Percentiles rank a stretch among this genome's conserved stretches.
These are phyloP conservation scores for Aspergillus kassunensis DNA, from an alignment of 495 filamentous ascomycete genomes.

Conservation along the genomic window DNA sequence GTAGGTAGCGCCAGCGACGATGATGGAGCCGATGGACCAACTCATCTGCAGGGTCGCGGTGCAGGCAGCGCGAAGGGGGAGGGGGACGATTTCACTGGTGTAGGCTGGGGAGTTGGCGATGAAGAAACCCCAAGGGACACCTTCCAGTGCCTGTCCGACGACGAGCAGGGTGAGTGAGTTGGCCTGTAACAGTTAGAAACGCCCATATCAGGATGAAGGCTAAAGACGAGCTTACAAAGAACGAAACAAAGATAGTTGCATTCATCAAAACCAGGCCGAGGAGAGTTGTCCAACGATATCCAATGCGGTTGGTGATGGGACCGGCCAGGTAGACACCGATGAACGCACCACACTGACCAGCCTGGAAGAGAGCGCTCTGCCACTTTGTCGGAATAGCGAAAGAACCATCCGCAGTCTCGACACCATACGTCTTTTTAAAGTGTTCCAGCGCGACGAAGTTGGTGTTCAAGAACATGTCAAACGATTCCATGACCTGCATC, in stretches of 20 bases:
- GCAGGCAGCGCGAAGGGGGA: conserved; percentile 58
- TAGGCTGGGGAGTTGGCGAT: conserved; percentile 69
- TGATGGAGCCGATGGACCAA: conserved; percentile 69
- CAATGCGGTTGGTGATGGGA: conserved; percentile 58
- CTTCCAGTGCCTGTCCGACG: conserved; percentile 63
- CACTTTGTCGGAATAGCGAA: conserved; percentile 28
- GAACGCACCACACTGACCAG: conserved; percentile 53
- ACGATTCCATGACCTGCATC: conserved; percentile 32
- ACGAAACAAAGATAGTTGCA: conserved; percentile 60
- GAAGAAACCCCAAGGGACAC: conserved; percentile 71
- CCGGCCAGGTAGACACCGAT: conserved; percentile 65
- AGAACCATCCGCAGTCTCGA: background rate
- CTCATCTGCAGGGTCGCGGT: conserved; percentile 70
- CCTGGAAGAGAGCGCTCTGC: conserved; percentile 36
- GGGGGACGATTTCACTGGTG: conserved; percentile 65
- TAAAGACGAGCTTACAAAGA: no score
- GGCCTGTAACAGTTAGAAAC: conserved; percentile 22
- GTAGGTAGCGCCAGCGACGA: conserved; percentile 62
- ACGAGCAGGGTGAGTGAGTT: conserved; percentile 49
- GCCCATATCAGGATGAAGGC: conserved; percentile 43
- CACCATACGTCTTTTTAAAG: conserved; percentile 28
- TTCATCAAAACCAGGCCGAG: conserved; percentile 54
- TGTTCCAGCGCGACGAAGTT: conserved; percentile 31
- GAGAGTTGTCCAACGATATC: conserved; percentile 63
- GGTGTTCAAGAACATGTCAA: conserved; percentile 37